Base-by-base conservation (phyloP, 345 rosid species). In the Rhodamnia argentea region DNA sequence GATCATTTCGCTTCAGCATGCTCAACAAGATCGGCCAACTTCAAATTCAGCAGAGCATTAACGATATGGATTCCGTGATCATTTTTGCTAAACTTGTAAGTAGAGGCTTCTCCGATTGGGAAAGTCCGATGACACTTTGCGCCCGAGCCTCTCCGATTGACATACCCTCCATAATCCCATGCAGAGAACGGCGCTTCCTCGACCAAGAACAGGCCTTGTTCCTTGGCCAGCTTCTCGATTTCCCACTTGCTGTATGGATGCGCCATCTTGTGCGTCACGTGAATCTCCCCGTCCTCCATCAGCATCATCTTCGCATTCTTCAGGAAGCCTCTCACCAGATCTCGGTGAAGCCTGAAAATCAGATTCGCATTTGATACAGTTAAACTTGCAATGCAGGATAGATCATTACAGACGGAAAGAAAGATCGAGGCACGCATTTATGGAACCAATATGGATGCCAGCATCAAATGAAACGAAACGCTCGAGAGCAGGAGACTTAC, bases 241-340 rank as follows among this genome's bases (percentile, higher is more conserved):
- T 92, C 85, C 97, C 95, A 94, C 26, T 12, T 24, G 7, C 51
- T 52, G 82, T 88, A 95, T 44, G 95, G 96, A 83, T 91, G 52
- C n/a, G 88, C 86, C 1, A 90, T 92, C 85, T 92, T 93, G 85
- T 92, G 95, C 24, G 94, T 86, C 55, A 93, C 88, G 57, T 94
- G 96, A 53, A 93, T 89, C 86, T 95, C 95, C 11, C 96, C 95
- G 22, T 88, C 85, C 26, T 81, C 86, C 10, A 64, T 37, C 59
- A 94, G 58, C 88, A 94, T 82, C 74, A 70, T n/a, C 50, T 82
- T 84, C 13, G 95, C 94, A 86, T 84, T 95, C 60, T 53, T 85
- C 50, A 95, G 84, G 83, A 95, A 95, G 2, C 93, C 93, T 84
- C 84, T 86, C 83, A 93, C 91, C 83, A 93, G 29, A 7, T 85